Evolutionary conservation across 192 early-diverging fungal genomes (phyloP).

Genomic region (Pecoramyces ruminantium): DNA sequence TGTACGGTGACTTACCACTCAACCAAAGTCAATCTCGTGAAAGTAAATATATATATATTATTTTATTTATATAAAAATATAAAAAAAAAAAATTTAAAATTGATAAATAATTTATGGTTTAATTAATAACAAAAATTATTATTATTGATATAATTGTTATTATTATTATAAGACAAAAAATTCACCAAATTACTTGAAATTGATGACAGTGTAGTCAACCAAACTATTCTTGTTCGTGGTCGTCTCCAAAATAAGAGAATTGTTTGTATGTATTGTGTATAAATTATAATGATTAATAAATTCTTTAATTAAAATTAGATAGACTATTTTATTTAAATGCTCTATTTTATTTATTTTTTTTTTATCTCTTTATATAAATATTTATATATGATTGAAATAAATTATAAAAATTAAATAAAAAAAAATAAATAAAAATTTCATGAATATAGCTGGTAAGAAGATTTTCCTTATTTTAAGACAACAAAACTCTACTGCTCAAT

Average conservation of each 20-base stretch:
- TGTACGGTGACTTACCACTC: slow-evolving; percentile 72
- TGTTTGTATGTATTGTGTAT: slow-evolving; percentile 33
- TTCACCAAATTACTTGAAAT: slow-evolving; percentile 54
- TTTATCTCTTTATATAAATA: not conserved
- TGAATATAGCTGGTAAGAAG: slow-evolving; percentile 54
- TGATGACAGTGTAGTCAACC: slow-evolving; percentile 35
- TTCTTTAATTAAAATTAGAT: too few species aligned
- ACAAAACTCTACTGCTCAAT: slow-evolving; percentile 74
- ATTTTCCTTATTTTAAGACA: slow-evolving; percentile 87
- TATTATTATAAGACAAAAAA: slow-evolving; percentile 18
- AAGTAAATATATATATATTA: slow-evolving; percentile 30
- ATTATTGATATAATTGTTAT: not conserved
- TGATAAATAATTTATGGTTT: too few species aligned
- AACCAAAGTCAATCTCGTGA: slow-evolving; percentile 71
- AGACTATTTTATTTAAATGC: too few species aligned
- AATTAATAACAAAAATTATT: too few species aligned
- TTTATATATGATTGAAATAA: not conserved
- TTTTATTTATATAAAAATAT: too few species aligned
- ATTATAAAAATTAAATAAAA: too few species aligned
- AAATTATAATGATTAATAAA: too few species aligned
- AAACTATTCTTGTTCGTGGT: slow-evolving; percentile 69
- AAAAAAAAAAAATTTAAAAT: too few species aligned
- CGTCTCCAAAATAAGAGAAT: slow-evolving; percentile 79
- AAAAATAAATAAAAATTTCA: too few species aligned
- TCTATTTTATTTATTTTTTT: too few species aligned